phyloP scores from a whole-genome alignment of 2,329 filamentous ascomycete species.

The Scedosporium minutisporum region DNA sequence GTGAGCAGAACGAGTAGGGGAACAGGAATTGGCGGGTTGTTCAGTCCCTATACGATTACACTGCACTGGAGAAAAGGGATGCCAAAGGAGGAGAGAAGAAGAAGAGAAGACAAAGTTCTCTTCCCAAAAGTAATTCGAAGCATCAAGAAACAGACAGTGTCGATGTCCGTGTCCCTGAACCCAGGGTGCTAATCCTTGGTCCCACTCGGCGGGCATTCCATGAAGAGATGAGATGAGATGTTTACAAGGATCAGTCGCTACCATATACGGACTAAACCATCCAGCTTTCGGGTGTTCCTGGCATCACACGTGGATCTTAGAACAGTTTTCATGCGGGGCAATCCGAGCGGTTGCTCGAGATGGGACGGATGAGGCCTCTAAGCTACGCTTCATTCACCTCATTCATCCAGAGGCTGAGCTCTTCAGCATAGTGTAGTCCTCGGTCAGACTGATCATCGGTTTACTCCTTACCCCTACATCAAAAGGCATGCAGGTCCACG shows the following conservation, averaged over 20 bases:
- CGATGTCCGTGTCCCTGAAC: not conserved
- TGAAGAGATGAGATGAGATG: not conserved
- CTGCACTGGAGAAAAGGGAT: not conserved
- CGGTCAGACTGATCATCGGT: too few species aligned
- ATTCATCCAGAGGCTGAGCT: not conserved
- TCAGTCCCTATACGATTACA: not conserved
- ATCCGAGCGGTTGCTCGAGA: too few species aligned
- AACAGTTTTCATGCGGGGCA: not conserved
- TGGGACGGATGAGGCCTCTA: too few species aligned
- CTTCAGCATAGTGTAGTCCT: too few species aligned
- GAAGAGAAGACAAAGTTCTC: too few species aligned
- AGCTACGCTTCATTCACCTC: not conserved
- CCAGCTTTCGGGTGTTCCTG: not conserved
- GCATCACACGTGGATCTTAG: not conserved
- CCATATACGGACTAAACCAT: not conserved
- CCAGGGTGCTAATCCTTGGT: not conserved
- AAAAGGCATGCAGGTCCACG: not conserved
- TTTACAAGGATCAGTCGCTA: not conserved
- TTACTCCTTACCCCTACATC: not conserved
- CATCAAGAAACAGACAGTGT: not conserved
- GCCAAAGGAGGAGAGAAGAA: not conserved
- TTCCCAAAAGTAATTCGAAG: not conserved
- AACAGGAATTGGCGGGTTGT: not conserved
- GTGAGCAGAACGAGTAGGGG: not conserved
- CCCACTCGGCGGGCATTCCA: not conserved